A percentile compares a stretch with the other conserved stretches of the same genome.
phyloP scores from a whole-genome alignment of 805 yeast species.

The Zygotorulaspora chibaensis region DNA sequence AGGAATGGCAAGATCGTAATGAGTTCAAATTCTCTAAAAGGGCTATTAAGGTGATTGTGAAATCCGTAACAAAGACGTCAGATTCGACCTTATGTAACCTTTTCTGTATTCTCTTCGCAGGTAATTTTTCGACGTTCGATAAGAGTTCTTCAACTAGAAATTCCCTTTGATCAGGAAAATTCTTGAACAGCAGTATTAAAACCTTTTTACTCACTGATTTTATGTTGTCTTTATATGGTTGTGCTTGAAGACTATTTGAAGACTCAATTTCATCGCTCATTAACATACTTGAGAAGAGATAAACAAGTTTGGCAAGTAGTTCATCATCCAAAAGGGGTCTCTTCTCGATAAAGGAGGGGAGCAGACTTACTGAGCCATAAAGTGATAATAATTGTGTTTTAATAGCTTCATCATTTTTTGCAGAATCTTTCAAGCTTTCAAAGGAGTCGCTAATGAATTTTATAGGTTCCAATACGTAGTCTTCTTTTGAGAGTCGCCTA shows the following conservation, averaged over 20 bases:
- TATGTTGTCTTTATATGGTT: conserved; percentile 22
- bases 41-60: conserved; percentile 25
- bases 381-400: conserved; percentile 16
- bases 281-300: conserved; percentile 35
- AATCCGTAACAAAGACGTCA: conserved; percentile 23
- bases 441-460: conserved; percentile 37
- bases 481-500: conserved; percentile 44
- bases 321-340: conserved; percentile 43
- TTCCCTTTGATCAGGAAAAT: conserved; percentile 47
- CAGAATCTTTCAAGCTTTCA: conserved; percentile 31
- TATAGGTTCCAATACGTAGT: conserved; percentile 40
- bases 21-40: conserved; percentile 27
- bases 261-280: conserved; percentile 17
- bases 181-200: conserved; percentile 38
- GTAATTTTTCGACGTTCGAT: conserved; percentile 46
- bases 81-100: conserved; percentile 20
- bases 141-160: conserved; percentile 61
- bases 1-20: conserved; percentile 6
- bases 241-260: conserved; percentile 9
- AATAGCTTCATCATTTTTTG: conserved; percentile 12
- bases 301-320: conserved; percentile 55
- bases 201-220: conserved; percentile 26
- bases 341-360: conserved; percentile 24
- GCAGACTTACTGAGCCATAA: conserved; percentile 16
- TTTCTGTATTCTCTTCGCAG: conserved; percentile 39